These are phyloP conservation scores for Pisolithus albus DNA, from an alignment of 768 basidiomycete species.

Conservation along the genomic window DNA sequence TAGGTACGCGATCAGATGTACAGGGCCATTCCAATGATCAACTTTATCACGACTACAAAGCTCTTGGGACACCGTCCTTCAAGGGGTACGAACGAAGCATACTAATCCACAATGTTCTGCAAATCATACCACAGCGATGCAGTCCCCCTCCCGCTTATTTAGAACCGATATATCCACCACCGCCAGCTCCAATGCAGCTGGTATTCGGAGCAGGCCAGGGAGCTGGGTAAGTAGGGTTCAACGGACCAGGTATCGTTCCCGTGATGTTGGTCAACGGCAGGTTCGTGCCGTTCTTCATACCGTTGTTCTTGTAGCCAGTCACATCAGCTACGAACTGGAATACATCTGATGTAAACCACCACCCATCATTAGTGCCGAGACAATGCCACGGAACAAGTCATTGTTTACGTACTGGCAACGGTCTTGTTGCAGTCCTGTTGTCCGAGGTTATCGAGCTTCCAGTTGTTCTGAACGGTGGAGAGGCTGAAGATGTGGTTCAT, in stretches of 20 bases:
- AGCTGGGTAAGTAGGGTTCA: constrained; percentile 32
- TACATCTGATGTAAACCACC: constrained; percentile 33
- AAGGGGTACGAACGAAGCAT: too few relatives aligned
- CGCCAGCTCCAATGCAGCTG: constrained; percentile 30
- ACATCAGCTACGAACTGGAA: constrained; percentile 43
- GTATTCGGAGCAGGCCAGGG: constrained; percentile 37
- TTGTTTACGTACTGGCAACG: constrained; percentile 7
- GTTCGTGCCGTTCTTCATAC: constrained; percentile 17
- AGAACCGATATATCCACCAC: constrained; percentile 21
- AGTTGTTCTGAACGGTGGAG: constrained; percentile 53
- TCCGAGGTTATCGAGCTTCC: constrained; percentile 54
- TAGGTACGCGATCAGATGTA: too few relatives aligned
- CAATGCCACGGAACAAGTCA: too few relatives aligned
- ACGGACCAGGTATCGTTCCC: constrained; percentile 33
- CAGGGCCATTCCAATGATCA: too few relatives aligned
- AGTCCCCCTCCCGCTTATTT: too few relatives aligned
- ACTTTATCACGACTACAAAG: too few relatives aligned
- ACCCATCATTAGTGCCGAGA: background rate
- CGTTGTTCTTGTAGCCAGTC: constrained; percentile 38
- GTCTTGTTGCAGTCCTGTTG: constrained; percentile 49
- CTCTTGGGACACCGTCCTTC: too few relatives aligned
- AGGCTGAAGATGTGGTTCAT: constrained; percentile 17
- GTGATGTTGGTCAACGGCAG: constrained; percentile 26
- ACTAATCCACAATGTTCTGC: too few relatives aligned
- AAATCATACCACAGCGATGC: too few relatives aligned